Evolutionary conservation across 2,329 filamentous ascomycete genomes (phyloP), one percentile per base, ranked within the genome.

Genomic region (Cladophialophora immunda): DNA sequence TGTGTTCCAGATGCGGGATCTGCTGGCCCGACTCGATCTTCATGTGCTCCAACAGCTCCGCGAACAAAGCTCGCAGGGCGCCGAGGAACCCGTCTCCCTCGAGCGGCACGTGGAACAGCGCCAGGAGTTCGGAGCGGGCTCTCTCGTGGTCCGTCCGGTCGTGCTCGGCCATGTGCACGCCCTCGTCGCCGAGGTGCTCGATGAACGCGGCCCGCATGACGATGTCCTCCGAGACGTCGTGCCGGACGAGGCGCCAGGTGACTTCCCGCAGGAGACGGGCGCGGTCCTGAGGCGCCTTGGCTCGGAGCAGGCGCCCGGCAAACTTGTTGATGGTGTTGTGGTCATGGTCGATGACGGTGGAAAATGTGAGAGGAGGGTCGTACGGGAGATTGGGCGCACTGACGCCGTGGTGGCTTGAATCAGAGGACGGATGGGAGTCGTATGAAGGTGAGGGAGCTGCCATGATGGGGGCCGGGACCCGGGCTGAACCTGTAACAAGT

Each of bases 241-340:
- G 70, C 2, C 70, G 69, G 55, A 72, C 66, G 3, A 72, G 66
- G 27, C 67, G 70, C 67, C 67, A 70, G 30, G 67, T 67, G 53
- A 70, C 59, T 45, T 68, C 62, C 22, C 41, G 50, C 9, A 72
- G 58, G 8, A 70, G 62, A 6, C 52, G 61, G 47, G 50, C 47
- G 22, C 60, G 61, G 4, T 60, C 60, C 6, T 45, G 38, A 11
- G 60, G 30, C 3, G 68, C 67, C 59, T 94, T 94, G 0, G 92
- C 91, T 62, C 92, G 84, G 80, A 92, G 92, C 2, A 94, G 94
- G 9, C 91, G 84, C 29, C 97, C 92, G 0, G 94, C 89, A 70
- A 97, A 88, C 13, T 91, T 95, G 81, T 98, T 98, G 78, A 98
- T 93, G 34, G 58, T 58, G 38, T 38, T 58, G 65, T 72, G 70